Evolutionary conservation across 106 monocot genomes (phyloP).

Genomic region (Xerophyta viscosa): DNA sequence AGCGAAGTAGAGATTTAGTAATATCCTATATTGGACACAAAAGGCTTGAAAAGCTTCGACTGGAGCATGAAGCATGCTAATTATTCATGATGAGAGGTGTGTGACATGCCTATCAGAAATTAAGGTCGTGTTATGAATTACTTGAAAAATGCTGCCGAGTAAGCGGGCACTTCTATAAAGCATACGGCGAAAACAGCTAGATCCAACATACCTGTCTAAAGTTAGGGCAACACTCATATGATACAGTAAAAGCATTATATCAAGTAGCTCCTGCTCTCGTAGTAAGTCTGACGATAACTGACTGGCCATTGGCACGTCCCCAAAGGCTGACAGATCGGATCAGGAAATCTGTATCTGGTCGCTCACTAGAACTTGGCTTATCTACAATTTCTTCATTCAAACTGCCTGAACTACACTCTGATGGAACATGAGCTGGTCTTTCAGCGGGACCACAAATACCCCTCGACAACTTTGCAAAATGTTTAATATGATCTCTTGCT

Average conservation of each 20-base stretch:
- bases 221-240: slow-evolving; percentile 80
- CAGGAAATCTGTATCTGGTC: slow-evolving; percentile 42
- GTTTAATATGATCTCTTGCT: slow-evolving; percentile 30
- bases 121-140: no score
- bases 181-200: no score
- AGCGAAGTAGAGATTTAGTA: no score
- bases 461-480: slow-evolving; percentile 35
- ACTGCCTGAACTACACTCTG: slow-evolving; percentile 58
- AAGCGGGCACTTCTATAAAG: no score
- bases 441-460: slow-evolving; percentile 46
- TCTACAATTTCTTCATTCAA: slow-evolving; percentile 73
- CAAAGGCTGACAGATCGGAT: slow-evolving; percentile 37
- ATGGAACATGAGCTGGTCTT: slow-evolving; percentile 42
- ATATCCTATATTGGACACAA: no score
- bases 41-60: no score
- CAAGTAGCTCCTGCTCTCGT: slow-evolving; percentile 80
- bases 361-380: slow-evolving; percentile 67
- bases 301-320: slow-evolving; percentile 21
- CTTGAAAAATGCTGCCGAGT: no score
- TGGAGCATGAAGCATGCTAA: no score
- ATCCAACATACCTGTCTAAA: slow-evolving; percentile 62
- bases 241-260: slow-evolving; percentile 72
- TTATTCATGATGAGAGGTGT: no score
- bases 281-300: slow-evolving; percentile 51
- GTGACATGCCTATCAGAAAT: no score